Percentiles rank a stretch among this genome's conserved stretches.
Conservation (phyloP, 106 monocot species). For the Allium cepa region DNA sequence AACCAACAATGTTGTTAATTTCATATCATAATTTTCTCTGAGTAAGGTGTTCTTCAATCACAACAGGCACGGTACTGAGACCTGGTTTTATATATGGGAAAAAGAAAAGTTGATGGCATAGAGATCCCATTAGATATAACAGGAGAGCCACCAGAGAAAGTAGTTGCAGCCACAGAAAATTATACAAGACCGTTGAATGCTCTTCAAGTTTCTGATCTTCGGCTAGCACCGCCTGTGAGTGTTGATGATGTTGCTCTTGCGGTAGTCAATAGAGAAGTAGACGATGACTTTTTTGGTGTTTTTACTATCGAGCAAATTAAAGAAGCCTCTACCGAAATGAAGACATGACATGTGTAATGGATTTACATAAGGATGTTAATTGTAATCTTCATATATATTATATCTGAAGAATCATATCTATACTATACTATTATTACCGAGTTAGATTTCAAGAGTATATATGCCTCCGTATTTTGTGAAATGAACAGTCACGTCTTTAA, state of each 20-base stretch:
- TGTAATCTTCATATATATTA: no score
- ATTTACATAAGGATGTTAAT: not conserved
- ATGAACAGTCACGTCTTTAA: no score
- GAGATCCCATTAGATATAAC: slow-evolving; percentile 68
- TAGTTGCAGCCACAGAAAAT: slow-evolving; percentile 42
- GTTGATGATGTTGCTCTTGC: slow-evolving; percentile 76
- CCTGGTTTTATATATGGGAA: slow-evolving; percentile 89
- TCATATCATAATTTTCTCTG: no score
- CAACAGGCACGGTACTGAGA: slow-evolving; percentile 61
- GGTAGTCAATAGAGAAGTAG: slow-evolving; percentile 46
- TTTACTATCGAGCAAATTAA: slow-evolving; percentile 90
- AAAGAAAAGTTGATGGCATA: slow-evolving; percentile 62
- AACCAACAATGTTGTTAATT: no score
- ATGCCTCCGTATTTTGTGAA: no score
- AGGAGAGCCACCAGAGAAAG: slow-evolving; percentile 61
- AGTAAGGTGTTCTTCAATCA: no score
- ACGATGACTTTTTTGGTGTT: slow-evolving; percentile 72
- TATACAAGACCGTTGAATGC: slow-evolving; percentile 53
- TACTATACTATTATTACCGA: no score
- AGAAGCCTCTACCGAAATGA: slow-evolving; percentile 71
- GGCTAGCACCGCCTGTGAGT: slow-evolving; percentile 75
- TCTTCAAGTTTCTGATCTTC: slow-evolving; percentile 66
- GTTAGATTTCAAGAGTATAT: no score
- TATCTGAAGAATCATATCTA: no score
- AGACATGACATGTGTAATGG: slow-evolving; percentile 10